phyloP scores from a whole-genome alignment of 768 basidiomycete species.

The Termitomyces eurrhizus region DNA sequence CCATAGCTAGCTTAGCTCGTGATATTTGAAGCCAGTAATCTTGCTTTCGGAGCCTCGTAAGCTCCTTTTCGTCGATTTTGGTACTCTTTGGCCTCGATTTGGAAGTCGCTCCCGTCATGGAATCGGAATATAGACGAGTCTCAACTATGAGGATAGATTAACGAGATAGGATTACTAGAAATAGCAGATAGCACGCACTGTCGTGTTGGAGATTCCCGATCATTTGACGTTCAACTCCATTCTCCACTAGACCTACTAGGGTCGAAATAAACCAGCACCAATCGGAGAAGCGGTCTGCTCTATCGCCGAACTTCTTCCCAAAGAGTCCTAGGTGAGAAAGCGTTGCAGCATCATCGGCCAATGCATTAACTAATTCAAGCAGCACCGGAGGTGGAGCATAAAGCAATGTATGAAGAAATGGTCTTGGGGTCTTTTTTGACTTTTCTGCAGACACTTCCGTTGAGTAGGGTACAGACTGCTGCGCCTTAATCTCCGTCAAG shows the following conservation, averaged over 20 bases:
- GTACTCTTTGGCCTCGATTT: conserved; percentile 59
- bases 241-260: conserved; percentile 78
- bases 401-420: conserved; percentile 70
- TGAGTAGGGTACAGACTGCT: conserved; percentile 64
- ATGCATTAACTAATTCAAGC: conserved; percentile 69
- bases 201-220: conserved; percentile 60
- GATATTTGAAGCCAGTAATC: conserved; percentile 74
- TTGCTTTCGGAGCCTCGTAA: conserved; percentile 62
- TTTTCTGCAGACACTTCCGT: conserved; percentile 35
- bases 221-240: conserved; percentile 73
- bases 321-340: conserved; percentile 68
- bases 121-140: conserved; percentile 68
- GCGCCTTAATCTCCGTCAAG: conserved; percentile 64
- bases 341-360: conserved; percentile 80
- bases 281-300: conserved; percentile 72
- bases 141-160: conserved; percentile 47
- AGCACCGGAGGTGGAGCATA: conserved; percentile 81
- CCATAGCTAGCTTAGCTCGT: conserved; percentile 73
- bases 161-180: background rate
- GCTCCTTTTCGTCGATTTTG: conserved; percentile 68
- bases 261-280: conserved; percentile 87
- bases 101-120: conserved; percentile 63
- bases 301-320: conserved; percentile 57
- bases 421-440: conserved; percentile 40
- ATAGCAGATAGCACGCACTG: conserved; percentile 36